A percentile compares a stretch with the other conserved stretches of the same genome.
Evolutionary conservation across 2,329 filamentous ascomycete genomes (phyloP).

Genomic region (Fusarium circinatum): DNA sequence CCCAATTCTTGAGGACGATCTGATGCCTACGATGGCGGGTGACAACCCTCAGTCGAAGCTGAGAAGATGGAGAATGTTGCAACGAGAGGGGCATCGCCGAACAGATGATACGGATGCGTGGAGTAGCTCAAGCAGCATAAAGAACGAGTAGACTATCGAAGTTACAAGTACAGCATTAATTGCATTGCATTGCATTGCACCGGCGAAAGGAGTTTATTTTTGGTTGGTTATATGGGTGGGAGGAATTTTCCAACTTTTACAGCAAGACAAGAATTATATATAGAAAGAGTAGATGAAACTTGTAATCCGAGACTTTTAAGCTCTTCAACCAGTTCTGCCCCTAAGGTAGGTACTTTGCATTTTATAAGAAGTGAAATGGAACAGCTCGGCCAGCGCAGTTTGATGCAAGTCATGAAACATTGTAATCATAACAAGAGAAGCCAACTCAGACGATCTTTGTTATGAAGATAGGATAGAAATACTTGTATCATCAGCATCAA

Average conservation of each 20-base stretch:
- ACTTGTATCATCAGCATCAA: not conserved
- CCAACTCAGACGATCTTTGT: not conserved
- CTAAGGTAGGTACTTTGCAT: not conserved
- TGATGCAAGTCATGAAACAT: not conserved
- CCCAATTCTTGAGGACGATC: constrained; percentile 47
- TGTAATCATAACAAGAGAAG: not conserved
- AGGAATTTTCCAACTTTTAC: not conserved
- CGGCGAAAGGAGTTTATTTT: constrained; percentile 26
- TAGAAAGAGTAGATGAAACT: not conserved
- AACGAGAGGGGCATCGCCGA: constrained; percentile 28
- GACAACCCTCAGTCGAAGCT: constrained; percentile 41
- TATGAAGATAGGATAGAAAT: not conserved
- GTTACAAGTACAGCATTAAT: constrained; percentile 11
- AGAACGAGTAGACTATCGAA: constrained; percentile 15
- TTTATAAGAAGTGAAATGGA: not conserved
- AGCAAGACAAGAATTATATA: not conserved
- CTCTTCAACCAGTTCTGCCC: not conserved
- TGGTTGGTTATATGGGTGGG: not conserved
- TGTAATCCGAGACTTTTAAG: not conserved
- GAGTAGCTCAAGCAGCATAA: constrained; percentile 24
- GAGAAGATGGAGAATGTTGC: constrained; percentile 35
- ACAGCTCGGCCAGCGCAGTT: not conserved
- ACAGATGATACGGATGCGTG: constrained; percentile 20
- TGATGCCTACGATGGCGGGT: constrained; percentile 44
- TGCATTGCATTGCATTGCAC: constrained; percentile 31